Evolutionary conservation across 371 early-diverging fungal species (phyloP), one percentile per base, ranked within the genome.

Genomic region (Haplosporangium sp.): DNA sequence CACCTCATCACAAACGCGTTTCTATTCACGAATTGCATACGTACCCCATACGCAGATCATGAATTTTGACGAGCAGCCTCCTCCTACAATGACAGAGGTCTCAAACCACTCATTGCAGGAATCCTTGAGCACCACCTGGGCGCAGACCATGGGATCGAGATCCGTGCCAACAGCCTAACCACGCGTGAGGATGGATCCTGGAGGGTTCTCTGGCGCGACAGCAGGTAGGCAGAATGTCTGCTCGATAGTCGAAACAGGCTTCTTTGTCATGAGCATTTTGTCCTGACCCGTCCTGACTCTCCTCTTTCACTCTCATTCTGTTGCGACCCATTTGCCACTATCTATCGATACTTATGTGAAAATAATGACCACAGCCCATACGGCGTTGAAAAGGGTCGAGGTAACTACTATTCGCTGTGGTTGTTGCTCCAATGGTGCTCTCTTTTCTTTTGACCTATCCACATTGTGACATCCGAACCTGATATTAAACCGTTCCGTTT

Each of bases 331-430:
- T 16, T 4, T 16, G 18, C 14, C n/a, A n/a, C n/a, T n/a, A n/a
- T n/a, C n/a, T n/a, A n/a, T n/a, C n/a, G n/a, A n/a, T n/a, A n/a
- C n/a, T n/a, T n/a, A n/a, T n/a, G n/a, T n/a, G n/a, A n/a, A n/a
- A n/a, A 21, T 38, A 47, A 64, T 14, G 10, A 18, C 18, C 9
- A 41, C 46, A 68, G 74, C 57, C 74, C 69, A 56, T 69, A 48
- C 47, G 74, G 74, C 51, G 56, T 74, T 16, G 74, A 74, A 37
- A 74, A 74, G 52, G 68, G 74, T 40, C 59, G 74, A 61, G 63
- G 73, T 73, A 67, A 63, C 20, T 20, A 36, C n/a, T 53, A n/a
- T 55, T 23, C 36, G 55, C 4, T 20, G 16, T 14, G 7, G 29
- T 43, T 50, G 36, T 14, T 16, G 0, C 48, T 10, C 46, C 18